phyloP scores from a whole-genome alignment of 768 basidiomycete genomes.

The Coprinellus aureogranulatus region DNA sequence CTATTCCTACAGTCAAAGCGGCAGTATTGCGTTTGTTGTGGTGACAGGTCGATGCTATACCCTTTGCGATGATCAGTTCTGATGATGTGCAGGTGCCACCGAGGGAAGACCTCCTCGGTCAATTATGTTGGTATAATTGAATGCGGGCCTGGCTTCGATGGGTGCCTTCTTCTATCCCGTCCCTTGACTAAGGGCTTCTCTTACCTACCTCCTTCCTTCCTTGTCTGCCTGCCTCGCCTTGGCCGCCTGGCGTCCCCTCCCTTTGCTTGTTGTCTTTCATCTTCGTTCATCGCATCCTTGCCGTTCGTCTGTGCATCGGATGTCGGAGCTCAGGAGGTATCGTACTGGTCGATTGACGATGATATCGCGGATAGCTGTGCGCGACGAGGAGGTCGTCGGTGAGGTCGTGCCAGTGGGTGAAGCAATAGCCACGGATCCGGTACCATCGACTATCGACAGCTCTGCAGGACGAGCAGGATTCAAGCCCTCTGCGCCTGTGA shows the following conservation, averaged over 20 bases:
- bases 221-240: neutral
- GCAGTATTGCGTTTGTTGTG: neutral
- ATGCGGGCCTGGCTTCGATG: neutral
- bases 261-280: neutral
- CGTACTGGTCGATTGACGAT: neutral
- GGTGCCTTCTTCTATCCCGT: neutral
- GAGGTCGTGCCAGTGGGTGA: neutral
- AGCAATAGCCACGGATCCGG: too few species aligned
- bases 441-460: too few species aligned
- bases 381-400: neutral
- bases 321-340: neutral
- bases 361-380: neutral
- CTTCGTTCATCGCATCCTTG: neutral
- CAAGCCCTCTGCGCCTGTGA: neutral
- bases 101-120: neutral
- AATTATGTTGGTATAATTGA: neutral
- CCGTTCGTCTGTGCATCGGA: too few species aligned
- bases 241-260: neutral
- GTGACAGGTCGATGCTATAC: slow-evolving; percentile 1
- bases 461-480: neutral
- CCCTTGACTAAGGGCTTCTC: slow-evolving; percentile 2
- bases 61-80: slow-evolving; percentile 6
- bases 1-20: too few species aligned
- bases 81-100: neutral
- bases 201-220: neutral